phyloP scores from a whole-genome alignment of 257 asterid genomes.

The Salvia miltiorrhiza region DNA sequence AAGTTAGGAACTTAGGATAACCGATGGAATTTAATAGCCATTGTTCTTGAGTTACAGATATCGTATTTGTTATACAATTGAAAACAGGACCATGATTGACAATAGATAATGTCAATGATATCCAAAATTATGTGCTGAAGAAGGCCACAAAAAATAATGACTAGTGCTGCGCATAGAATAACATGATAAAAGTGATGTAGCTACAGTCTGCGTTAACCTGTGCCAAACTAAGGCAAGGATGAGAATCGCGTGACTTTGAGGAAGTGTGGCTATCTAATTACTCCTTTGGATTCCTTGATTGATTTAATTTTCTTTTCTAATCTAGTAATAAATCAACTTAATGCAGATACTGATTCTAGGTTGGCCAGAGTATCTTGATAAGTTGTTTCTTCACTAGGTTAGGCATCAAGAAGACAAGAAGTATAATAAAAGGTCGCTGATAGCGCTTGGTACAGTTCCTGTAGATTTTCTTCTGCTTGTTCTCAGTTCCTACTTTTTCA shows the following conservation, averaged over 20 bases:
- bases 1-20: slow-evolving; percentile 3
- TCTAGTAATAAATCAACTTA: too few relatives aligned
- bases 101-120: neutral
- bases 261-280: too few relatives aligned
- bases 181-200: neutral
- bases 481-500: too few relatives aligned
- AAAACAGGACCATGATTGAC: neutral
- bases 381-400: too few relatives aligned
- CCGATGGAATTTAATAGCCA: slow-evolving; percentile 9
- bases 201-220: neutral
- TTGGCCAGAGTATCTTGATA: too few relatives aligned
- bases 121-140: neutral
- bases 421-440: neutral
- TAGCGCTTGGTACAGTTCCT: neutral
- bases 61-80: neutral
- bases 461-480: neutral
- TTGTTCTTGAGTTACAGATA: neutral
- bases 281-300: too few relatives aligned
- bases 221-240: too few relatives aligned
- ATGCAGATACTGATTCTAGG: too few relatives aligned
- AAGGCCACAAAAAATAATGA: neutral
- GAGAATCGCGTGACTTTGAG: too few relatives aligned
- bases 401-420: neutral
- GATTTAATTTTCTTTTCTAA: too few relatives aligned
- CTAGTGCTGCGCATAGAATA: neutral